Percentiles rank a stretch among this genome's conserved stretches.
These are phyloP conservation scores for Pseudoturritis turrita DNA, from an alignment of 345 rosid genomes.

Conservation along the genomic window DNA sequence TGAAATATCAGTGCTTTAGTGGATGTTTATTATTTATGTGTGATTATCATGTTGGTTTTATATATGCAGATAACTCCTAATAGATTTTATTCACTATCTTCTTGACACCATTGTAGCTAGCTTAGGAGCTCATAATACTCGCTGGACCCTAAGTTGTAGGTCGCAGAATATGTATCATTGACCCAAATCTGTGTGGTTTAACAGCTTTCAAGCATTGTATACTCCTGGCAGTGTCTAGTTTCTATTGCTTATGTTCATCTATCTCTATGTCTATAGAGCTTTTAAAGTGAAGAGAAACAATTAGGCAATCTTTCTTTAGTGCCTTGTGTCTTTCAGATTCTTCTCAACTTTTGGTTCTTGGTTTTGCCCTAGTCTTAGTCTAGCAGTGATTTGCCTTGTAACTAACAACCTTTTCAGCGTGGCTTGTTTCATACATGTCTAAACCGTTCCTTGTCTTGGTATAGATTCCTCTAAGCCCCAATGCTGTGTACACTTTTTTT, in stretches of 20 bases:
- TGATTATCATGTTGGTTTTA: neutral
- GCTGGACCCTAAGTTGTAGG: neutral
- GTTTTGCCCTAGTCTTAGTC: neutral
- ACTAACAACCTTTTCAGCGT: neutral
- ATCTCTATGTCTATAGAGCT: neutral
- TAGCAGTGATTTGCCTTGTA: neutral
- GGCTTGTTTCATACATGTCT: neutral
- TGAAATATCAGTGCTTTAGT: constrained; percentile 5
- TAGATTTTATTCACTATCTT: neutral
- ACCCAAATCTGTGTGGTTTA: neutral
- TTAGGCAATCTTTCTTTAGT: neutral
- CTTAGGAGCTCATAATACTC: neutral
- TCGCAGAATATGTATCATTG: neutral
- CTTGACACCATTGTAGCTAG: neutral
- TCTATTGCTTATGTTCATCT: neutral
- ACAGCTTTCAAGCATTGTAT: neutral
- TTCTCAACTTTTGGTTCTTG: neutral
- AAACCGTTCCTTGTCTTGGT: neutral
- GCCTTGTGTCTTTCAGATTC: neutral
- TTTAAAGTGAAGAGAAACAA: neutral
- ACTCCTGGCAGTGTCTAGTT: neutral
- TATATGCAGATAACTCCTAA: neutral
- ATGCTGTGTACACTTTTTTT: neutral
- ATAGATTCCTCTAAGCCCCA: neutral
- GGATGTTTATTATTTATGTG: constrained; percentile 2